A percentile compares a stretch with the other conserved stretches of the same genome.
Conservation (phyloP, 192 early-diverging fungal genomes). For the Coemansia sp. region DNA sequence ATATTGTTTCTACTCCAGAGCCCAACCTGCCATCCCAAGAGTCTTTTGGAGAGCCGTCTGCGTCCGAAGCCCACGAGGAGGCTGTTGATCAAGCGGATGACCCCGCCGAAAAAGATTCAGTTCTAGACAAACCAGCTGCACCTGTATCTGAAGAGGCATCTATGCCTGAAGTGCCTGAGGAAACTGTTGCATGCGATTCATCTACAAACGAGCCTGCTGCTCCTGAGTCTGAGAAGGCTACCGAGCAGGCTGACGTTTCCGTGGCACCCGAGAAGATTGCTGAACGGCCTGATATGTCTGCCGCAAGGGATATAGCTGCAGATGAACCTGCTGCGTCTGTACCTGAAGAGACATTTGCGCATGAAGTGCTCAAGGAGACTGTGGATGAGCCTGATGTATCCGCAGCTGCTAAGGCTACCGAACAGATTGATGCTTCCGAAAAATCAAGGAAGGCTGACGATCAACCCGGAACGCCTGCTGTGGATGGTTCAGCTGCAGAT, state of each 20-base stretch:
- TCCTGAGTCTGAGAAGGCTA: not conserved
- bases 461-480: too few relatives aligned
- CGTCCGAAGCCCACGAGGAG: too few relatives aligned
- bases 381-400: not conserved
- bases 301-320: too few relatives aligned
- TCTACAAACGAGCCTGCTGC: not conserved
- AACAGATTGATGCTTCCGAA: too few relatives aligned
- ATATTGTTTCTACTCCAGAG: not conserved
- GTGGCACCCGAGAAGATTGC: not conserved
- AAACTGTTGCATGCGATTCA: not conserved
- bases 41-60: not conserved
- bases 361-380: too few relatives aligned
- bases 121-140: not conserved
- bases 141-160: not conserved
- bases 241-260: not conserved
- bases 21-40: not conserved
- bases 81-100: too few relatives aligned
- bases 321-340: too few relatives aligned
- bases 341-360: too few relatives aligned
- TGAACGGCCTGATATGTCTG: too few relatives aligned
- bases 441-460: too few relatives aligned
- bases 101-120: too few relatives aligned
- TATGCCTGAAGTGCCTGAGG: not conserved
- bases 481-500: not conserved
- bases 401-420: not conserved